These are phyloP conservation scores for Epichloe coenophiala DNA, from an alignment of 2,329 filamentous ascomycete species.

Conservation along the genomic window DNA sequence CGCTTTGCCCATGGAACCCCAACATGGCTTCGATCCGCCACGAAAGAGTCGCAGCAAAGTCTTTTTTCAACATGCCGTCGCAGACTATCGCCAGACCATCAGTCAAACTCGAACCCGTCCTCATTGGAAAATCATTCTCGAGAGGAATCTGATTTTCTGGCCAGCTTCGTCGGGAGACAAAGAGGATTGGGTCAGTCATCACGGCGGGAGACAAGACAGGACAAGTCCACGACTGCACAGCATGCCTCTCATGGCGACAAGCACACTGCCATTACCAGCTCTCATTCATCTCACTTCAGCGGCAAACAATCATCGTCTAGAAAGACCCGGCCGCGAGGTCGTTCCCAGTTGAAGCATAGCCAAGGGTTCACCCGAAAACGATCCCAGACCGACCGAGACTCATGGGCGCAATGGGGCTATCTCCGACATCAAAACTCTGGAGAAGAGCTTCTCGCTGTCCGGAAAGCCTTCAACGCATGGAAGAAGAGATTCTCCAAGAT, in stretches of 20 bases:
- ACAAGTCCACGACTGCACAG: not conserved
- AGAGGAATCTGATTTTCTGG: not conserved
- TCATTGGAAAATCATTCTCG: not conserved
- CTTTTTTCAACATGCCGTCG: not conserved
- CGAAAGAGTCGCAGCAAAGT: not conserved
- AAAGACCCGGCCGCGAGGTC: not conserved
- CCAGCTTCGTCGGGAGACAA: not conserved
- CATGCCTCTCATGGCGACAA: too few relatives aligned
- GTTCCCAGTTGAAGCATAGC: not conserved
- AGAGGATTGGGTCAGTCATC: not conserved
- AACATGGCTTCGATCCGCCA: not conserved
- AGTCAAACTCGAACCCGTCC: not conserved
- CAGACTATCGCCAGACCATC: not conserved
- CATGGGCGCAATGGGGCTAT: conserved; percentile 19
- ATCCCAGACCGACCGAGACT: not conserved
- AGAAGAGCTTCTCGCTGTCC: conserved; percentile 11
- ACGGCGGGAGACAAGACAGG: not conserved
- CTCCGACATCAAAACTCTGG: conserved; percentile 15
- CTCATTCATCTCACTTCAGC: not conserved
- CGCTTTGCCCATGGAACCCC: conserved; percentile 5
- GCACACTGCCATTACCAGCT: not conserved
- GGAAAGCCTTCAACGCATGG: conserved; percentile 17
- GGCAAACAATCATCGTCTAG: not conserved
- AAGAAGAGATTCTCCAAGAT: conserved; percentile 15
- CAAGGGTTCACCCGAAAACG: not conserved